Evolutionary conservation across 1,284 basidiomycete genomes (phyloP), one percentile per base, ranked within the genome.

Genomic region (Malassezia caprae): DNA sequence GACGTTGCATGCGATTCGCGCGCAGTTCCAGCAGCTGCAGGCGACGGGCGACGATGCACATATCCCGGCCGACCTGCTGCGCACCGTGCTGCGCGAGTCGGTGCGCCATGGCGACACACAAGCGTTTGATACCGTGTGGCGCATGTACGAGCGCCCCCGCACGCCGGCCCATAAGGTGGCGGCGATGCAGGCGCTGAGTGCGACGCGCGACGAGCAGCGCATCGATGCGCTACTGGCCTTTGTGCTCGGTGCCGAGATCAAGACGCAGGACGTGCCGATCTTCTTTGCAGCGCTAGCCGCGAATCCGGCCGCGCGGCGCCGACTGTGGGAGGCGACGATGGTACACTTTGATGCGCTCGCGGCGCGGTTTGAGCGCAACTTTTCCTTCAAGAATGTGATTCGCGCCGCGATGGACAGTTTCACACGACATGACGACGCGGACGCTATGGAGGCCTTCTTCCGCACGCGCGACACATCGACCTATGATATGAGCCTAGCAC

Each of bases 21-120:
- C 77, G 43, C 83, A 88, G 55, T 96, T 96, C 77, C 77, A 79
- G 43, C 78, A 82, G 35, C 87, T 84, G 72, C 75, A 86, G 62
- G 79, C 82, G 62, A 85, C 82, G 19, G 82, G 82, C 13, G 87
- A 94, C 67, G 83, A 86, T 63, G 84, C 84, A 5, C 79, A 77
- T 51, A 89, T 96, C 62, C 87, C 89, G 48, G 67, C 69, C 11
- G 76, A 77, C 53, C 56, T 72, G 52, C 49, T 65, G n/a, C 59
- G 62, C 31, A 62, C 62, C 32, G 60, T 64, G 21, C 61, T 67
- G 42, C 42, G 49, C 5, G 60, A 62, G 15, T 83, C 82, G 43
- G 84, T 87, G 53, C 80, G 80, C 68, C 78, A 84, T 68, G 90
- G 90, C 49, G 88, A 87, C 13, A 78, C 78, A 44, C 78, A 78